Percentiles rank a stretch among this genome's conserved stretches.
Conservation (phyloP, 805 yeast species). For the Zygosaccharomyces pseudorouxii region DNA sequence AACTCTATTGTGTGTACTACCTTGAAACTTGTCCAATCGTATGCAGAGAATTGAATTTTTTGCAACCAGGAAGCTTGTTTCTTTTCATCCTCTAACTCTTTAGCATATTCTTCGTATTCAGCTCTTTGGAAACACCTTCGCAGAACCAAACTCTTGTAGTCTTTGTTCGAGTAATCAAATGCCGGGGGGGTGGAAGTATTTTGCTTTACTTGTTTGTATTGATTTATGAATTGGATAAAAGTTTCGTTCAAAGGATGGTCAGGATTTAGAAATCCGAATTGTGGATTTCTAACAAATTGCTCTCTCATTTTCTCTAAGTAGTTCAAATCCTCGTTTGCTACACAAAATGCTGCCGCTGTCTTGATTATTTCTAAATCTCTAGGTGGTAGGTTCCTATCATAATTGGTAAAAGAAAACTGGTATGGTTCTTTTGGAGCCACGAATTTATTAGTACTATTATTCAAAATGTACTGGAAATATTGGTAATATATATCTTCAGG, state of each 20-base stretch:
- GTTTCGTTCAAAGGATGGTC: slow-evolving; percentile 56
- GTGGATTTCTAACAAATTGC: slow-evolving; percentile 39
- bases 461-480: slow-evolving; percentile 41
- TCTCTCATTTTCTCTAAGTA: slow-evolving; percentile 39
- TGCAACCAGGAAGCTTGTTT: slow-evolving; percentile 33
- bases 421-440: slow-evolving; percentile 26
- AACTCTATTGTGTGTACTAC: slow-evolving; percentile 67
- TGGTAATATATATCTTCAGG: slow-evolving; percentile 50
- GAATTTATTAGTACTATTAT: slow-evolving; percentile 15
- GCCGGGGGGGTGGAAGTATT: slow-evolving; percentile 16
- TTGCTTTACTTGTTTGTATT: slow-evolving; percentile 45
- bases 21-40: slow-evolving; percentile 84
- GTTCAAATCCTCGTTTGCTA: slow-evolving; percentile 51
- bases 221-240: slow-evolving; percentile 48
- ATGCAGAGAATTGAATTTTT: slow-evolving; percentile 59
- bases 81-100: slow-evolving; percentile 37
- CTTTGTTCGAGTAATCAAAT: slow-evolving; percentile 26
- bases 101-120: slow-evolving; percentile 40
- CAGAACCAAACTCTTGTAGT: slow-evolving; percentile 38
- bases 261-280: slow-evolving; percentile 62
- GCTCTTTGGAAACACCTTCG: slow-evolving; percentile 53
- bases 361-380: slow-evolving; percentile 67
- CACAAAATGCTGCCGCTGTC: slow-evolving; percentile 64
- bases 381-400: slow-evolving; percentile 42
- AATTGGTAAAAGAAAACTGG: slow-evolving; percentile 28